Percentiles rank a stretch among this genome's conserved stretches.
phyloP scores from a whole-genome alignment of 23 red algal species.

The Cyanidiococcus yangmingshanensis region DNA sequence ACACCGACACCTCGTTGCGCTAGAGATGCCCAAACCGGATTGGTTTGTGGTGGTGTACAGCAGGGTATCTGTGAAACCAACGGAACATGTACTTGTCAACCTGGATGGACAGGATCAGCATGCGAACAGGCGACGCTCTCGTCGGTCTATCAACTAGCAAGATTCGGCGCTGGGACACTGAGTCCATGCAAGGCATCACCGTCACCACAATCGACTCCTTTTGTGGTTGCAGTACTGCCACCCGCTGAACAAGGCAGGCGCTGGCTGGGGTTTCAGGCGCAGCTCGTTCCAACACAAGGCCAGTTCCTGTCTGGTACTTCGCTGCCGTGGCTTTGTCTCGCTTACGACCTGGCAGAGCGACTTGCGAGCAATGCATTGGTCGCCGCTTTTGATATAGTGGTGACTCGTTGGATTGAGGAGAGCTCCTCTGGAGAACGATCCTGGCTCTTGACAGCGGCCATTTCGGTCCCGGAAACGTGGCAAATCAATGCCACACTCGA shows the following conservation, averaged over 20 bases:
- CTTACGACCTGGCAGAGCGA: not conserved
- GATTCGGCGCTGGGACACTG: not conserved
- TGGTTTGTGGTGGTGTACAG: not conserved
- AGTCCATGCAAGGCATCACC: not conserved
- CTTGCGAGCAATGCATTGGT: not conserved
- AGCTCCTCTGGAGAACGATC: not conserved
- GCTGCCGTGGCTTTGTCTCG: not conserved
- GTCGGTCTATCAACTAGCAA: not conserved
- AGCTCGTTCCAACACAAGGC: not conserved
- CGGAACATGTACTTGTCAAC: not conserved
- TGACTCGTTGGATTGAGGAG: not conserved
- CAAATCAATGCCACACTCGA: not conserved
- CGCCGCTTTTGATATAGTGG: not conserved
- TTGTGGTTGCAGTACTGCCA: not conserved
- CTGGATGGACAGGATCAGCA: not conserved
- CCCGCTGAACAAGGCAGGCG: not conserved
- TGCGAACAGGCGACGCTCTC: not conserved
- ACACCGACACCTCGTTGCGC: not conserved
- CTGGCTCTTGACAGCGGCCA: not conserved
- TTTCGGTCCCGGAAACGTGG: not conserved
- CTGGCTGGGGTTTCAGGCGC: not conserved
- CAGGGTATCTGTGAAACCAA: not conserved
- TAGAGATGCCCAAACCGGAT: not conserved
- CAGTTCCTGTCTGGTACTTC: not conserved
- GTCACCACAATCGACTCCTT: not conserved